phyloP scores from a whole-genome alignment of 2,329 filamentous ascomycete genomes.

The Fusarium coffeatum region DNA sequence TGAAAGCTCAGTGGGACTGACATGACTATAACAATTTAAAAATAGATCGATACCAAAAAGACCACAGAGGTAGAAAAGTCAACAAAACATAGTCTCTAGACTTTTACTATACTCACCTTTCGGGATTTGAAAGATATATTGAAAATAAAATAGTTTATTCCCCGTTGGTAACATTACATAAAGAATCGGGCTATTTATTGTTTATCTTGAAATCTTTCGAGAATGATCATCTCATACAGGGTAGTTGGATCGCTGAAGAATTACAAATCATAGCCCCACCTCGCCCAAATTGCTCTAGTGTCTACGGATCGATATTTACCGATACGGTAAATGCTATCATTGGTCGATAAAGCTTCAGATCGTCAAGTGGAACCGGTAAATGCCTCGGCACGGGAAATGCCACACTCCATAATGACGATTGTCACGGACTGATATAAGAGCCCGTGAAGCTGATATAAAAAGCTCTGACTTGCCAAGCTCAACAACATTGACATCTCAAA shows the following conservation, averaged over 20 bases:
- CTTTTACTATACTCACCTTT: too few relatives aligned
- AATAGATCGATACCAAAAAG: too few relatives aligned
- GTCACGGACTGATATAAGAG: constrained; percentile 16
- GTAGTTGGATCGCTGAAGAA: neutral
- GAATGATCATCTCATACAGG: neutral
- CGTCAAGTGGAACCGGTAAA: constrained; percentile 16
- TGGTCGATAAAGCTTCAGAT: neutral
- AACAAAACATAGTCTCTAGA: too few relatives aligned
- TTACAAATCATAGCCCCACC: neutral
- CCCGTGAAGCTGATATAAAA: constrained; percentile 11
- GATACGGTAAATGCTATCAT: constrained; percentile 14
- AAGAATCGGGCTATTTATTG: neutral
- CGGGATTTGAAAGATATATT: too few relatives aligned
- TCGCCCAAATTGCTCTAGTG: neutral
- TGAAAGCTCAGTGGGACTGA: too few relatives aligned
- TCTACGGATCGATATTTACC: neutral
- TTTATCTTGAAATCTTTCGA: rapidly evolving
- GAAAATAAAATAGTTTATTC: neutral
- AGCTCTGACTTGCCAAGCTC: neutral
- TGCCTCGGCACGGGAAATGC: constrained; percentile 17
- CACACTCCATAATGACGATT: constrained; percentile 13
- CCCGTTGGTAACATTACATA: neutral
- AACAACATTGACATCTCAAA: neutral
- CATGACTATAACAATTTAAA: too few relatives aligned
- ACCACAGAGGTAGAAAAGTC: too few relatives aligned